Conservation (phyloP, 257 asterid genomes). For the Solanum chiquidenum region DNA sequence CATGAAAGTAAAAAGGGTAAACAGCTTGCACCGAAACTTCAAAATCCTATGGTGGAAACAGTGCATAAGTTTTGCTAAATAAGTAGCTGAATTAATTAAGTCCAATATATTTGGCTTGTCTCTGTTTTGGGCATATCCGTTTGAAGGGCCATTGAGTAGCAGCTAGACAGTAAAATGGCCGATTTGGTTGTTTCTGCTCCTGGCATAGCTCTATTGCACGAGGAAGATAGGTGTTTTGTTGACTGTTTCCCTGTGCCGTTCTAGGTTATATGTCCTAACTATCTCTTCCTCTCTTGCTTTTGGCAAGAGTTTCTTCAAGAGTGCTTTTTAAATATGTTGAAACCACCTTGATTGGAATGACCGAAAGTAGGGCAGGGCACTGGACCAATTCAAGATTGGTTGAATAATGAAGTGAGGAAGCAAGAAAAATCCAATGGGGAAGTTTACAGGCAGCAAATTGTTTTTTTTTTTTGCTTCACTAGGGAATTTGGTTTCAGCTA, state of each 20-base stretch:
- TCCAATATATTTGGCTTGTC: not conserved
- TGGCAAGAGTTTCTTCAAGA: not conserved
- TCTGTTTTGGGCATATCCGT: not conserved
- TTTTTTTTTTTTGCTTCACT: not conserved
- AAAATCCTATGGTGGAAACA: not conserved
- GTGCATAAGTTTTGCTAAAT: not conserved
- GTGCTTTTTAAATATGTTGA: not conserved
- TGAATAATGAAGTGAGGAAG: not conserved
- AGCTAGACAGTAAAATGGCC: not conserved
- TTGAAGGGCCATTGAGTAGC: not conserved
- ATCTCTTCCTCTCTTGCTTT: not conserved
- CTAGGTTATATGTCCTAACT: not conserved
- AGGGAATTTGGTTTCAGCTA: not conserved
- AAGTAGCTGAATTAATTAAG: not conserved
- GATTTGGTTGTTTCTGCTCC: not conserved
- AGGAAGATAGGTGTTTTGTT: not conserved
- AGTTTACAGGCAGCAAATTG: not conserved
- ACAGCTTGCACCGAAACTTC: not conserved
- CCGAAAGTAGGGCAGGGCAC: not conserved
- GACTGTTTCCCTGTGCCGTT: not conserved
- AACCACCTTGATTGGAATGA: not conserved
- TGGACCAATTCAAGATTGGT: not conserved
- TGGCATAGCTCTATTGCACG: not conserved
- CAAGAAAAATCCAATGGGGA: not conserved
- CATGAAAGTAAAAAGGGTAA: not conserved